These are phyloP conservation scores for Hypoxylon crocopeplum DNA, from an alignment of 495 filamentous ascomycete species.

Conservation along the genomic window DNA sequence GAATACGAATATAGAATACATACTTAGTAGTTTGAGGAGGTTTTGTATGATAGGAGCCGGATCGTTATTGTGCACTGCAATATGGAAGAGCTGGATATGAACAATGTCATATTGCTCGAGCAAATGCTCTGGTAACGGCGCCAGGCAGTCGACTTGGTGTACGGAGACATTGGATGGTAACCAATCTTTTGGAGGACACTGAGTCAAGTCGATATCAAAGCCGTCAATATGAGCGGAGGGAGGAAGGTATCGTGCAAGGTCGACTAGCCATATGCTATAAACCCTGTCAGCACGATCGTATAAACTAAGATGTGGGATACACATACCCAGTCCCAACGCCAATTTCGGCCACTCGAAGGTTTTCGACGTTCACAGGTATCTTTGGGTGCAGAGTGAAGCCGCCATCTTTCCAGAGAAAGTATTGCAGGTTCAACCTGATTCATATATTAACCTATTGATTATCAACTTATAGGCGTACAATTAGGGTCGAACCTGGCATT, in stretches of 20 bases:
- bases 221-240: constrained; percentile 9
- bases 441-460: too few relatives aligned
- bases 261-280: constrained; percentile 10
- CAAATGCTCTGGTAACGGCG: neutral
- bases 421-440: constrained; percentile 14
- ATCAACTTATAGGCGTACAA: too few relatives aligned
- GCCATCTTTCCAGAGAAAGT: constrained; percentile 14
- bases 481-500: too few relatives aligned
- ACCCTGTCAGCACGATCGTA: constrained; percentile 2
- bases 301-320: neutral
- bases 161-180: constrained; percentile 3
- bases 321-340: constrained; percentile 9
- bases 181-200: constrained; percentile 7
- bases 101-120: constrained; percentile 15
- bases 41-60: constrained; percentile 8
- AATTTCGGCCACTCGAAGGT: constrained; percentile 10
- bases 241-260: constrained; percentile 8
- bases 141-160: constrained; percentile 6
- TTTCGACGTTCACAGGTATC: neutral
- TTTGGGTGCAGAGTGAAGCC: constrained; percentile 6
- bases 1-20: neutral
- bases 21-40: constrained; percentile 1
- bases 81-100: constrained; percentile 8
- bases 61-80: constrained; percentile 10
- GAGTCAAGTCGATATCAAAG: constrained; percentile 4